Percentiles rank a stretch among this genome's conserved stretches.
phyloP scores from a whole-genome alignment of 257 asterid species.

The Gentiana dahurica region DNA sequence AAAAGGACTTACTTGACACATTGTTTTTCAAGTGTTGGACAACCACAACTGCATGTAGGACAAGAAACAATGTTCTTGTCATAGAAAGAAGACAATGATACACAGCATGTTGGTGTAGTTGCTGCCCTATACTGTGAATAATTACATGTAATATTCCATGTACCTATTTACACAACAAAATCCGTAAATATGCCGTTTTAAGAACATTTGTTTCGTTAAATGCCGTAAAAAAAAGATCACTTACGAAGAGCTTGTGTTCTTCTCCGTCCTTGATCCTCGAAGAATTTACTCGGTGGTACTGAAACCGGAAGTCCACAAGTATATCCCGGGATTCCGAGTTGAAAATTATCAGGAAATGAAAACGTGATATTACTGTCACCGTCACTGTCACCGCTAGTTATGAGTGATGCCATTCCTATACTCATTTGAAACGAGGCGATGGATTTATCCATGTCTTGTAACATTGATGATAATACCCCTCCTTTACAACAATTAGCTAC shows the following conservation, averaged over 20 bases:
- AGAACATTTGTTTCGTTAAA: too few relatives aligned
- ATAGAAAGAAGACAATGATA: conserved; percentile 76
- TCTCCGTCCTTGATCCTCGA: conserved; percentile 52
- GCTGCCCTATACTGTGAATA: conserved; percentile 64
- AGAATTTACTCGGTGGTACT: conserved; percentile 50
- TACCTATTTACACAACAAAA: conserved; percentile 25
- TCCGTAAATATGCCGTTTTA: too few relatives aligned
- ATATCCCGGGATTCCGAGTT: conserved; percentile 60
- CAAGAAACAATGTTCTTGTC: conserved; percentile 43
- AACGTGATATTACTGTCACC: too few relatives aligned
- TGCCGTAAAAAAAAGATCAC: background rate
- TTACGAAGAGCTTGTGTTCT: conserved; percentile 65
- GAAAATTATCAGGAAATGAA: conserved; percentile 34
- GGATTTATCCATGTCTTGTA: conserved; percentile 31
- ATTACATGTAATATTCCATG: conserved; percentile 66
- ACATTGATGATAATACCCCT: conserved; percentile 63
- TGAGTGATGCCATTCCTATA: conserved; percentile 16
- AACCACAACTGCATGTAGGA: conserved; percentile 67
- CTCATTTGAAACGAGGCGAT: conserved; percentile 42
- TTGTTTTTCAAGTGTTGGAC: conserved; percentile 32
- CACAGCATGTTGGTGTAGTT: conserved; percentile 59
- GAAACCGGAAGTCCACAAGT: conserved; percentile 46
- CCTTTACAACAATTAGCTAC: conserved; percentile 54
- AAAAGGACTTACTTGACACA: conserved; percentile 41
- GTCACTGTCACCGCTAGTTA: too few relatives aligned